Conservation (phyloP, 164 flowering plant genomes). For the Chloranthus sessilifolius region DNA sequence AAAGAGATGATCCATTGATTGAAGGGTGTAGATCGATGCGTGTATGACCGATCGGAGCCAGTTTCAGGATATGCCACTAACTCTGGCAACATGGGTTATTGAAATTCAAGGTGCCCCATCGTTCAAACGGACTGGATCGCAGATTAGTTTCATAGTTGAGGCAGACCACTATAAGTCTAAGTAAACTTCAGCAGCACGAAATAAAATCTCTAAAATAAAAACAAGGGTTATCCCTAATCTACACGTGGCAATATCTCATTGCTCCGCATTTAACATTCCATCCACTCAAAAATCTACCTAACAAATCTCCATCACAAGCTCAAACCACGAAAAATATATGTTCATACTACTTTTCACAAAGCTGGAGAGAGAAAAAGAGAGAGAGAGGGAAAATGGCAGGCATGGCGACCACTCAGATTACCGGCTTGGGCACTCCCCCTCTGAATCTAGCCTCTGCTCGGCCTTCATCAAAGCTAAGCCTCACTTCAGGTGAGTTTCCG, state of each 20-base stretch:
- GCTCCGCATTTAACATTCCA: constrained; percentile 22
- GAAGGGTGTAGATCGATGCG: not conserved
- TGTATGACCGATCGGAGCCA: too few relatives aligned
- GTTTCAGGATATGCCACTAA: too few relatives aligned
- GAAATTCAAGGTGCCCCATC: not conserved
- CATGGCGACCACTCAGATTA: constrained; percentile 42
- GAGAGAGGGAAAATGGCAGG: constrained; percentile 37
- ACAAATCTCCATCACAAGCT: constrained; percentile 18
- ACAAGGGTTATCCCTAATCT: constrained; percentile 31
- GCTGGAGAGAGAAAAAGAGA: too few relatives aligned
- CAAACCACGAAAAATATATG: constrained; percentile 4
- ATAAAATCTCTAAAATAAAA: not conserved
- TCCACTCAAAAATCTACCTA: constrained; percentile 33
- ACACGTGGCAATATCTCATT: constrained; percentile 49
- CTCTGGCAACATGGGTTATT: not conserved
- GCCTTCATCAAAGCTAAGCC: constrained; percentile 26
- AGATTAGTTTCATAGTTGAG: not conserved
- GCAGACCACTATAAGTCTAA: not conserved
- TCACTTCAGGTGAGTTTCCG: constrained; percentile 34
- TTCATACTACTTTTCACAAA: not conserved
- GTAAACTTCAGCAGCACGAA: not conserved
- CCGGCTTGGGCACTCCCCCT: constrained; percentile 43
- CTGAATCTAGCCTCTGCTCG: constrained; percentile 16
- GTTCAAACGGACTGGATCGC: not conserved
- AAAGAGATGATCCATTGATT: not conserved